A percentile compares a stretch with the other conserved stretches of the same genome.
Conservation (phyloP, 106 monocot genomes). For the Xerophyta viscosa region DNA sequence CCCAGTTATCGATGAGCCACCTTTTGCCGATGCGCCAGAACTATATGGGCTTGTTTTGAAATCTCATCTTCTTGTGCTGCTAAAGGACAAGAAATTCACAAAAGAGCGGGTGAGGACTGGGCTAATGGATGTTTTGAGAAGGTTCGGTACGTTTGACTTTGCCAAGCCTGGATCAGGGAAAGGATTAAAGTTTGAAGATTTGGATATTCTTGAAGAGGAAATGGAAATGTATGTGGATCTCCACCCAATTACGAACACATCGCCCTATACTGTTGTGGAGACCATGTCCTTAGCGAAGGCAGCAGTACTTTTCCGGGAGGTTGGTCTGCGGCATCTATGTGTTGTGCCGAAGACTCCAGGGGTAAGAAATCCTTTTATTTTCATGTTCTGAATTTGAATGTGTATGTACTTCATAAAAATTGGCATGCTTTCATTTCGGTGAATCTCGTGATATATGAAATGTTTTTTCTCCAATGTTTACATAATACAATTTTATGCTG, state of each 20-base stretch:
- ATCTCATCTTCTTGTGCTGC: constrained; percentile 67
- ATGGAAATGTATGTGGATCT: constrained; percentile 80
- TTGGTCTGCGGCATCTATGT: constrained; percentile 61
- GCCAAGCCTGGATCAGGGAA: constrained; percentile 66
- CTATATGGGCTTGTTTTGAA: constrained; percentile 64
- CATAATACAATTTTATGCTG: too few species aligned
- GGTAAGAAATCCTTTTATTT: constrained; percentile 23
- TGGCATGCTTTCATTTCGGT: neutral
- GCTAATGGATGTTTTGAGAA: constrained; percentile 15
- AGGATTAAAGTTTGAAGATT: constrained; percentile 57
- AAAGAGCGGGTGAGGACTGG: constrained; percentile 40
- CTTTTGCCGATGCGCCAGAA: constrained; percentile 63
- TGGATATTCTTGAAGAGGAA: constrained; percentile 52
- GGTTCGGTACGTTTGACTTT: constrained; percentile 61
- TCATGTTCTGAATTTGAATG: neutral
- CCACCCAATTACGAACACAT: constrained; percentile 54
- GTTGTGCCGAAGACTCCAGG: constrained; percentile 66
- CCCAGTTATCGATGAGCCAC: constrained; percentile 80
- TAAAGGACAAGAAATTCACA: constrained; percentile 59
- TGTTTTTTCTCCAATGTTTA: too few species aligned
- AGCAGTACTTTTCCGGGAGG: constrained; percentile 53
- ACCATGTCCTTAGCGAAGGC: constrained; percentile 73
- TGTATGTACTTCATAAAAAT: neutral
- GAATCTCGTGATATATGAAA: too few species aligned
- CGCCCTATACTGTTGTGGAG: constrained; percentile 66